Percentiles rank a stretch among this genome's conserved stretches.
Evolutionary conservation across 2,329 filamentous ascomycete species (phyloP).

Genomic region (Fusarium sp.): DNA sequence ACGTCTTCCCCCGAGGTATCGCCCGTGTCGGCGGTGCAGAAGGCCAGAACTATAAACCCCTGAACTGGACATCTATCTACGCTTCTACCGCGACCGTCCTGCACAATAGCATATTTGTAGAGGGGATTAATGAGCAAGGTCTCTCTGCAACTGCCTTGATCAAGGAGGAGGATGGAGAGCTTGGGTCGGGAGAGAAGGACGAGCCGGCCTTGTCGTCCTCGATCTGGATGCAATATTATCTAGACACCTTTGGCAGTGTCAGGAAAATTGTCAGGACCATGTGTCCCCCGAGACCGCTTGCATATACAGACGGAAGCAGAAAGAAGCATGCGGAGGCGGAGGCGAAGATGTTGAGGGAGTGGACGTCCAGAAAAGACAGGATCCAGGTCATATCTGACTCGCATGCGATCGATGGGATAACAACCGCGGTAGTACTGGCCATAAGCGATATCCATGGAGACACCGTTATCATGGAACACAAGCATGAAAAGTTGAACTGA

Average conservation of each 20-base stretch:
- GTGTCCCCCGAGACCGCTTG: not conserved
- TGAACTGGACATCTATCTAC: constrained; percentile 27
- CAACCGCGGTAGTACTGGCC: no score
- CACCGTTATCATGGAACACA: no score
- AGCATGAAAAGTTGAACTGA: not conserved
- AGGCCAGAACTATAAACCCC: constrained; percentile 2
- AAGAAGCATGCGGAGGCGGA: no score
- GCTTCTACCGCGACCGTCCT: constrained; percentile 31
- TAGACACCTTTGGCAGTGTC: constrained; percentile 23
- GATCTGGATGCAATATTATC: constrained; percentile 38
- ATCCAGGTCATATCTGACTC: no score
- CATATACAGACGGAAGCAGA: no score
- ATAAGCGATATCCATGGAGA: no score
- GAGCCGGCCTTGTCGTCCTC: constrained; percentile 20
- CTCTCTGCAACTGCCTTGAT: constrained; percentile 38
- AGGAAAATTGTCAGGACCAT: not conserved
- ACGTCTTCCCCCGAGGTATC: constrained; percentile 24
- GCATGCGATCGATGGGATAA: no score
- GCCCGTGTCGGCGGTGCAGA: constrained; percentile 17
- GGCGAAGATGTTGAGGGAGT: no score
- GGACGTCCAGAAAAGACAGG: no score
- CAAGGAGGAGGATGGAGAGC: constrained; percentile 32
- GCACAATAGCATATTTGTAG: constrained; percentile 25
- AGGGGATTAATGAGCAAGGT: constrained; percentile 31
- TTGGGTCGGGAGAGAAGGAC: constrained; percentile 3